Evolutionary conservation across 1,284 basidiomycete species (phyloP).

Genomic region (Vanrija sp.): DNA sequence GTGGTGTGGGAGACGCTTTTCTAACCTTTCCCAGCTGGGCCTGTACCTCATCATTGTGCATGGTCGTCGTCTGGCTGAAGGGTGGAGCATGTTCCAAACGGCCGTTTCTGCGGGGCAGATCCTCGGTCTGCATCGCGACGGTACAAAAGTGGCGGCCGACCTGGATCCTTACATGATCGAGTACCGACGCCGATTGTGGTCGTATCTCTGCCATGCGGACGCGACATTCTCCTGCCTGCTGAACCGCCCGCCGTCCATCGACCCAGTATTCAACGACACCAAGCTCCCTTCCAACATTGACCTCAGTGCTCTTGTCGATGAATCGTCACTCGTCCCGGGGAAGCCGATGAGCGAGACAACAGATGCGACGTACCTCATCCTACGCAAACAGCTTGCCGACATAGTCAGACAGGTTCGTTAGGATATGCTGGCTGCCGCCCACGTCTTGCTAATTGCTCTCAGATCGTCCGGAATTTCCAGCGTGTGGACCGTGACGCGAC

Average conservation of each 20-base stretch:
- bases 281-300: conserved; percentile 70
- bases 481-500: conserved; percentile 69
- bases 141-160: conserved; percentile 58
- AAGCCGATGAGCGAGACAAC: conserved; percentile 59
- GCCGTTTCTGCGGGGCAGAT: conserved; percentile 87
- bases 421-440: no score
- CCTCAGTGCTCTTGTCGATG: conserved; percentile 54
- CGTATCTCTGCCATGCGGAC: conserved; percentile 87
- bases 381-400: conserved; percentile 75
- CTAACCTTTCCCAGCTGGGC: conserved; percentile 59
- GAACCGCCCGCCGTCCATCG: conserved; percentile 71
- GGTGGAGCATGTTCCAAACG: conserved; percentile 87
- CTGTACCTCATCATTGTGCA: conserved; percentile 74
- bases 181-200: conserved; percentile 87
- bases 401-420: conserved; percentile 63
- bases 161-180: conserved; percentile 67
- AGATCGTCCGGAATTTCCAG: conserved; percentile 86
- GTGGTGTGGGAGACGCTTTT: not conserved
- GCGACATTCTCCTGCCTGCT: conserved; percentile 77
- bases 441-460: not conserved
- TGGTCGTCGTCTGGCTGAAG: conserved; percentile 57
- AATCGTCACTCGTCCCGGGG: conserved; percentile 20
- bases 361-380: conserved; percentile 76
- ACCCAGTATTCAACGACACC: conserved; percentile 34
- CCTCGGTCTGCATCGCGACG: conserved; percentile 85